Evolutionary conservation across 768 basidiomycete species (phyloP).

Genomic region (Strobilomyces confusus): DNA sequence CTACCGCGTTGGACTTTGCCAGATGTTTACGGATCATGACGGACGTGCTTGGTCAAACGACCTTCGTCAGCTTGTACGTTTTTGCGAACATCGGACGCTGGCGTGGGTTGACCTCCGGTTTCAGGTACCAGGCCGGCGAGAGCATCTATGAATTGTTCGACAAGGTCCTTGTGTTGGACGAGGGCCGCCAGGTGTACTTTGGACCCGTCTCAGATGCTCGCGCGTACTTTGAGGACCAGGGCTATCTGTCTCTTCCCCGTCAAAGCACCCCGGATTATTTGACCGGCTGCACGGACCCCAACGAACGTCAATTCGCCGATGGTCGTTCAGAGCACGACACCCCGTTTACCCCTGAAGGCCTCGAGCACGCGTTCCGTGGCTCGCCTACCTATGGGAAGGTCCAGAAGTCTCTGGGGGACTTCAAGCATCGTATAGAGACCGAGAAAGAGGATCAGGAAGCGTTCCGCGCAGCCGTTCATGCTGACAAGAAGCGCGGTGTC

Average conservation of each 20-base stretch:
- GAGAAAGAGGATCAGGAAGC: constrained; percentile 67
- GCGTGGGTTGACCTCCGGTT: neutral
- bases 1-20: constrained; percentile 84
- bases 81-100: neutral
- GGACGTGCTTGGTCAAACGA: constrained; percentile 75
- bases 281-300: constrained; percentile 78
- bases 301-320: constrained; percentile 75
- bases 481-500: constrained; percentile 75
- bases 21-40: constrained; percentile 79
- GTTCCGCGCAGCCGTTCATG: constrained; percentile 71
- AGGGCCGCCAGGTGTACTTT: constrained; percentile 79
- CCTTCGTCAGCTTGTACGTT: constrained; percentile 69
- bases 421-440: constrained; percentile 51
- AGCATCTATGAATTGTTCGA: constrained; percentile 76
- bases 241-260: constrained; percentile 70
- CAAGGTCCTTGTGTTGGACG: constrained; percentile 80
- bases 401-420: constrained; percentile 48
- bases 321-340: constrained; percentile 56
- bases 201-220: constrained; percentile 73
- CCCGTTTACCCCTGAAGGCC: constrained; percentile 58
- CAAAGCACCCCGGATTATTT: constrained; percentile 87
- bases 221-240: constrained; percentile 71
- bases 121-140: constrained; percentile 77
- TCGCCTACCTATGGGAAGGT: constrained; percentile 46
- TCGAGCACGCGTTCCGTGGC: constrained; percentile 58